Evolutionary conservation across 2,329 filamentous ascomycete genomes (phyloP), one percentile per base, ranked within the genome.

Genomic region (Achaetomium macrosporum): DNA sequence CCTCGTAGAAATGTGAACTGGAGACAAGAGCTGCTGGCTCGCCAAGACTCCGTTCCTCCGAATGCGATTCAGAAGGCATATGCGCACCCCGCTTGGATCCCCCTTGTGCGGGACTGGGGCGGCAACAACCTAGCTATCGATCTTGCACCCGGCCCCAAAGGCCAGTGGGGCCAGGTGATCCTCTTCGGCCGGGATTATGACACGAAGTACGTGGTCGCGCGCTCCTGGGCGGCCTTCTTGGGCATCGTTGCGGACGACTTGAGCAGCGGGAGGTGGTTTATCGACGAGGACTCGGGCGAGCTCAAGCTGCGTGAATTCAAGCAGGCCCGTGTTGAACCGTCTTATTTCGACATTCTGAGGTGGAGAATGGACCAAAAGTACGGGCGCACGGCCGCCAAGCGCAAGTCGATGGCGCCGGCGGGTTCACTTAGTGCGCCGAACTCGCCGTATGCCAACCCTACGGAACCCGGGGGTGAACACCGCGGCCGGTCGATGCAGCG

Each of bases 141-240:
- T 69, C 76, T 99, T 54, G 89, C 91, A 7, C 93, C 93, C 19
- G 93, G 93, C 2, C 89, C 92, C 10, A 81, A 82, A 43, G 93
- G 93, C 37, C 87, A 85, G 68, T 99, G 93, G 92, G 93, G 93
- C 50, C 93, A 99, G 69, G 83, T 99, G 60, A 96, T 99, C 64
- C 79, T 99, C 57, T 96, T 95, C 68, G 93, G 93, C 47, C 89
- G 93, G 56, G 93, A 99, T 73, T 99, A 96, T 71, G 93, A 99
- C 68, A 96, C 89, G 71, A 99, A 99, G 74, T 99, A 96, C 66
- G 93, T 99, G 7, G 81, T 99, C 52, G 88, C 93, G 30, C 84
- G 88, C 56, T 97, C 92, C 1, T 99, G 93, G 93, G 82, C 84
- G 15, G 81, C 86, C 10, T 91, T 99, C 66, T 73, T 99, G 17